Evolutionary conservation across 768 basidiomycete genomes (phyloP), one percentile per base, ranked within the genome.

Genomic region (Mycena maculata): DNA sequence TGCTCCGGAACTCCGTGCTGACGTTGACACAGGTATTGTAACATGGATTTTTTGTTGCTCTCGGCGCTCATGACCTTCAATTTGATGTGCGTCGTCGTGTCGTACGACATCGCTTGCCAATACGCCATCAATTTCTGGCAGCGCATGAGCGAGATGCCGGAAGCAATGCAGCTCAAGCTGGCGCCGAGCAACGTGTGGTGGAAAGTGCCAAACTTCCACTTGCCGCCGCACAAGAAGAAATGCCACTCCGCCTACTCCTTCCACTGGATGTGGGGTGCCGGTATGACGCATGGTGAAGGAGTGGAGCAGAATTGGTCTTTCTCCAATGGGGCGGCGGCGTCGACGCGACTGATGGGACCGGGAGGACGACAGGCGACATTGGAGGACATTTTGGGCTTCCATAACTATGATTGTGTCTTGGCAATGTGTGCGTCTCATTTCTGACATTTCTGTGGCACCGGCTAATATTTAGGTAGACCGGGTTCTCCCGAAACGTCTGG

Each of bases 341-440:
- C 50, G 16, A 52, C 50, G 31, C 4, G 31, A 27, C 28, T 52
- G 31, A 52, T 52, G 50, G 50, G 50, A 8, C 50, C 50, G 9
- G 50, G 50, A 18, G 23, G 10, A 8, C 28, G 50, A 3, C 50
- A 52, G 16, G 28, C 50, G 28, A 30, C 50, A 8, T 20, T 52
- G 28, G 50, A 52, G 50, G 50, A 52, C 31, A 31, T 52, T 18
- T 52, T 52, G 30, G 50, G 50, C 11, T 52, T 52, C 28, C 50
- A 52, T 22, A 52, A 52, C 50, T 52, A 52, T n/a, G 50, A 52
- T 16, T 13, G 50, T 4, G 23, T 31, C 8, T 22, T 52, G 30
- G 50, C 50, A 8, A 52, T 52, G 50, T 28, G 31, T 52, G 30
- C 10, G 50, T 52, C 16, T 7, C 28, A 20, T 25, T 16, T 27